phyloP scores from a whole-genome alignment of 192 early-diverging fungal species.

The Thoreauomyces humboldtii region DNA sequence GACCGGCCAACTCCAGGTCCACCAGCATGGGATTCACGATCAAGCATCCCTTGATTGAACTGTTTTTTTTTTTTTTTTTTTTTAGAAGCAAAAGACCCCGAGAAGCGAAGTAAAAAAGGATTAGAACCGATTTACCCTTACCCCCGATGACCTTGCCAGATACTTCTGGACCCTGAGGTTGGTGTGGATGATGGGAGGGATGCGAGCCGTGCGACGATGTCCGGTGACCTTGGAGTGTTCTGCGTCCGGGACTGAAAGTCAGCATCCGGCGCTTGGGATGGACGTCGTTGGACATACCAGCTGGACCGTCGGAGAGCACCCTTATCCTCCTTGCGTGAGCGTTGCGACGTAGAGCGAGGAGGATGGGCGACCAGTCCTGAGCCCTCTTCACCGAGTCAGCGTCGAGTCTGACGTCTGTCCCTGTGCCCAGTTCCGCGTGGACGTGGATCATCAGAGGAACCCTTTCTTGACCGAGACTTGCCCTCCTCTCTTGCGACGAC shows the following conservation, averaged over 20 bases:
- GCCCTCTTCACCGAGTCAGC: constrained; percentile 29
- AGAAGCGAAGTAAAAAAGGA: neutral
- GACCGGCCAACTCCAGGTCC: constrained; percentile 36
- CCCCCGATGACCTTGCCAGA: constrained; percentile 23
- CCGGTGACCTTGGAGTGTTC: constrained; percentile 2
- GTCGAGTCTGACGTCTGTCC: constrained; percentile 11
- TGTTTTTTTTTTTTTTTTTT: neutral
- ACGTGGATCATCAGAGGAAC: too few species aligned
- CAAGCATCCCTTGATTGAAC: constrained; percentile 33
- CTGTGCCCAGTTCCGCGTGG: constrained; percentile 1
- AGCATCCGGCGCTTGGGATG: neutral
- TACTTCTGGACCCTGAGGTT: neutral
- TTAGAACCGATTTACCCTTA: neutral
- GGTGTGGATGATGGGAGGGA: neutral
- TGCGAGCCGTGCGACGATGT: constrained; percentile 6
- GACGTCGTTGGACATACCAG: neutral
- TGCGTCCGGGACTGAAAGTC: constrained; percentile 19
- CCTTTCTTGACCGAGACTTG: too few species aligned
- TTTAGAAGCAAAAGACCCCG: neutral
- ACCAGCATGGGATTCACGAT: constrained; percentile 21
- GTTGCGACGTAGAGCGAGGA: constrained; percentile 30
- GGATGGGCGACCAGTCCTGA: constrained; percentile 36
- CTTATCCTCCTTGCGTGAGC: constrained; percentile 13
- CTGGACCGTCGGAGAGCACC: constrained; percentile 12
- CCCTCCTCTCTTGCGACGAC: too few species aligned